Base-by-base conservation (phyloP, 257 asterid species). In the Solanum gracilifrons region DNA sequence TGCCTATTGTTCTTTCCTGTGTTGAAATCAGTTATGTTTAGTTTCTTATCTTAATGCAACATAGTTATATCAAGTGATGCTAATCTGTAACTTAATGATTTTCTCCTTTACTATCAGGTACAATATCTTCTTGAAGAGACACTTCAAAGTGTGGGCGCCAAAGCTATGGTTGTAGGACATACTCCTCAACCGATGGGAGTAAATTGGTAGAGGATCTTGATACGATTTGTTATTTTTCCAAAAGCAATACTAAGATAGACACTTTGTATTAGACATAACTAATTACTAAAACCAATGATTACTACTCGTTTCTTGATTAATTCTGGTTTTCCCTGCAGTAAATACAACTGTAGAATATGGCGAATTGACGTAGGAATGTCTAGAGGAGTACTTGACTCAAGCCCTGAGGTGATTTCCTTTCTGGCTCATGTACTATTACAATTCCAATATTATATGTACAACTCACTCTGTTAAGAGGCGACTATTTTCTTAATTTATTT, bases 101-200 rank as follows among this genome's bases (percentile, higher is more conserved):
- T 79, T 9, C 21, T 66, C 51, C 66, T 75, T 23, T 3, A 86
- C 85, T 39, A 20, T 84, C 94, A 97, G 99, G 93, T 95, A 85
- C 93, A 94, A 92, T 90, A 93, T 31, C 90, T 94, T 92, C 95
- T 97, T 77, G 92, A 87, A 23, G 94, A 97, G 91, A 95, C 99
- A 32, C 97, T 97, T 87, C 86, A 90, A 91, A 96, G 93, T 66
- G 91, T 94, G 83, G 98, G 95, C 39, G 99, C 97, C 86, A 95
- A 93, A 89, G 98, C 95, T 48, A 97, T 97, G 99, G 98, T 97
- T 86, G 99, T 97, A 21, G 99, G 99, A n/a, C 99, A 97, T 87
- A 95, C 99, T 86, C 98, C 99, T n/a, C 99, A 97, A 89, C 86
- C 92, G 46, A 86, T 89, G 68, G 99, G 99, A 86, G 98, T 94